Evolutionary conservation across 768 basidiomycete species (phyloP), one percentile per base, ranked within the genome.

Genomic region (Scleroderma citrinum): DNA sequence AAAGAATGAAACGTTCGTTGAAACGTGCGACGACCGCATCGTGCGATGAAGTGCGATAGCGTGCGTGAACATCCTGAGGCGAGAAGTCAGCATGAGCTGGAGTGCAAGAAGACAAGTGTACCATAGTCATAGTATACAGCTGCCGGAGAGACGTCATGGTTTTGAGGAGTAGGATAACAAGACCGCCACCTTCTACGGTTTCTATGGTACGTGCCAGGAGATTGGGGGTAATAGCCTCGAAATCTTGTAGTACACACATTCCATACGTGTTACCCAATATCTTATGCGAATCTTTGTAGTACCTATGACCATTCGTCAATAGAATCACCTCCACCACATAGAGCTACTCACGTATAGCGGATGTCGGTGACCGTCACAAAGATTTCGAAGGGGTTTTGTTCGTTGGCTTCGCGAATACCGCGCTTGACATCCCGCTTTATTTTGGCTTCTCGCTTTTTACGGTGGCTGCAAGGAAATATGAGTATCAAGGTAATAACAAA

Each of bases 331-430:
- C 4, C 35, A 34, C 14, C 13, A 21, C 14, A 29, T n/a, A 29
- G 10, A 30, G 1, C 13, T 16, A 77, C 86, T 61, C 63, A 93
- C 83, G 90, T 92, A 73, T 99, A 99, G 48, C 95, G 85, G 51
- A 99, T 97, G 65, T 99, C 95, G 3, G 95, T 98, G n/a, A 97
- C 94, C 0, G 91, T 89, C 12, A 98, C 85, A 63, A 99, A 99
- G 37, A 98, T 91, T 71, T 99, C 96, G 65, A 99, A 98, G 1
- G 96, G 95, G 66, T 90, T 83, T 64, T 96, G 90, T 50, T 99
- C 93, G 62, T 96, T 94, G 2, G 87, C 82, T 60, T 99, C 95
- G 21, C 96, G 79, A 30, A 92, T 81, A 5, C 95, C 95, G 12
- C 92, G 81, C 68, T 96, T 98, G 26, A 96, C 84, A 64, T 99